phyloP scores from a whole-genome alignment of 2,329 filamentous ascomycete genomes.

The Aspergillus vadensis region DNA sequence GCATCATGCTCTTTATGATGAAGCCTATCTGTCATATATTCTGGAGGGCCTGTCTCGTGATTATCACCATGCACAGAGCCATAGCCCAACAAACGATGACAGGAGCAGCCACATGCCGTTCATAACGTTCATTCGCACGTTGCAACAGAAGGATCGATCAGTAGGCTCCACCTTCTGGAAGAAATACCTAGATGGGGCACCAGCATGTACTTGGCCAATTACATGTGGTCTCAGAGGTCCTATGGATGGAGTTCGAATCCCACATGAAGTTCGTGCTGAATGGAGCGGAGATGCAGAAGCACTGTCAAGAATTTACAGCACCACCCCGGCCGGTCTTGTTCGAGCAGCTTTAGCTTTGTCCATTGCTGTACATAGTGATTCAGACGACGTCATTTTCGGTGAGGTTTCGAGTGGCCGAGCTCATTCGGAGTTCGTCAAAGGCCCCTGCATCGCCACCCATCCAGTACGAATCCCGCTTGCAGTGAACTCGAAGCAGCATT shows the following conservation, averaged over 20 bases:
- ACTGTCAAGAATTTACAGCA: background rate
- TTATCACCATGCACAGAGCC: background rate
- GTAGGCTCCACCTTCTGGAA: slow-evolving; percentile 3
- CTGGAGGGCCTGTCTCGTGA: background rate
- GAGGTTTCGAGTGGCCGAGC: slow-evolving; percentile 9
- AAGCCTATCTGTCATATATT: slow-evolving; percentile 5
- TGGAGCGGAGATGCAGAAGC: background rate
- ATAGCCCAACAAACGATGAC: background rate
- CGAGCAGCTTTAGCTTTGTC: slow-evolving; percentile 7
- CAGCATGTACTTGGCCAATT: background rate
- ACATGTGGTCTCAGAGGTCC: background rate
- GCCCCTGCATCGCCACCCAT: slow-evolving; percentile 11
- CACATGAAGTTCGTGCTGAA: background rate
- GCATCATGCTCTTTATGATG: slow-evolving; percentile 11
- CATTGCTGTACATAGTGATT: slow-evolving; percentile 1
- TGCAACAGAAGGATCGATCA: background rate
- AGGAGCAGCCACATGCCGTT: background rate
- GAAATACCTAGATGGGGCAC: background rate
- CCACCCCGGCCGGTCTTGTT: slow-evolving; percentile 4
- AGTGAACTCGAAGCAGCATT: background rate
- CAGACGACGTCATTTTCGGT: slow-evolving; percentile 1
- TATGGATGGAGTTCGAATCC: background rate
- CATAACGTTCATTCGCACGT: background rate
- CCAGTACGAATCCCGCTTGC: slow-evolving; percentile 6
- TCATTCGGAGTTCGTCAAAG: slow-evolving; percentile 3